Percentiles rank a stretch among this genome's conserved stretches.
Evolutionary conservation across 345 rosid species (phyloP).

Genomic region (Hibiscus trionum): DNA sequence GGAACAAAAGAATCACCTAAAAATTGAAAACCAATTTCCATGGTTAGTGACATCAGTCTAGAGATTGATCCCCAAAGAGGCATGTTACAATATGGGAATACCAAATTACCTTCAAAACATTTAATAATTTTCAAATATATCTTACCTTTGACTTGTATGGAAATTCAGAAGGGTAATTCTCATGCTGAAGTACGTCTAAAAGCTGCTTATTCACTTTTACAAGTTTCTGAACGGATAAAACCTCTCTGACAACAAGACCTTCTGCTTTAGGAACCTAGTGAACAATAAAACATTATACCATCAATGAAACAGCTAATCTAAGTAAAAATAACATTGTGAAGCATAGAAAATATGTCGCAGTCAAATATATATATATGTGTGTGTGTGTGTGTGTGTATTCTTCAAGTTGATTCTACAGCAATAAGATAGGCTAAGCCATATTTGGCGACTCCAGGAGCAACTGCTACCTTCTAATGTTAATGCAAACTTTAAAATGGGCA

Average conservation of each 20-base stretch:
- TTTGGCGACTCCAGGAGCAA: no score
- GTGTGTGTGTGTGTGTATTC: no score
- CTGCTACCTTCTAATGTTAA: no score
- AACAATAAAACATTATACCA: conserved; percentile 7
- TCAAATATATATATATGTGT: no score
- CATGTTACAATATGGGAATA: neutral
- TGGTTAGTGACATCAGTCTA: neutral
- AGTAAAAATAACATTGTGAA: conserved; percentile 2
- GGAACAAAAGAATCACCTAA: neutral
- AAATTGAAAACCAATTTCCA: neutral
- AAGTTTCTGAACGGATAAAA: neutral
- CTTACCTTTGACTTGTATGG: conserved; percentile 5
- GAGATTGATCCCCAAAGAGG: neutral
- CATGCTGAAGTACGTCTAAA: neutral
- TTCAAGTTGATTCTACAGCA: no score
- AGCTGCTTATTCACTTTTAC: neutral
- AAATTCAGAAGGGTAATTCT: neutral
- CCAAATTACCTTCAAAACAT: neutral
- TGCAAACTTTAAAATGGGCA: no score
- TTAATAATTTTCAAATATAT: conserved; percentile 2
- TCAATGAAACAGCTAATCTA: conserved; percentile 7
- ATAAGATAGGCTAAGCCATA: no score
- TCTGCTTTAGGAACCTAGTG: neutral
- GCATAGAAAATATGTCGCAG: no score
- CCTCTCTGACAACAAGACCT: neutral